These are phyloP conservation scores for Penicillium cosmopolitanum DNA, from an alignment of 495 filamentous ascomycete species.

Conservation along the genomic window DNA sequence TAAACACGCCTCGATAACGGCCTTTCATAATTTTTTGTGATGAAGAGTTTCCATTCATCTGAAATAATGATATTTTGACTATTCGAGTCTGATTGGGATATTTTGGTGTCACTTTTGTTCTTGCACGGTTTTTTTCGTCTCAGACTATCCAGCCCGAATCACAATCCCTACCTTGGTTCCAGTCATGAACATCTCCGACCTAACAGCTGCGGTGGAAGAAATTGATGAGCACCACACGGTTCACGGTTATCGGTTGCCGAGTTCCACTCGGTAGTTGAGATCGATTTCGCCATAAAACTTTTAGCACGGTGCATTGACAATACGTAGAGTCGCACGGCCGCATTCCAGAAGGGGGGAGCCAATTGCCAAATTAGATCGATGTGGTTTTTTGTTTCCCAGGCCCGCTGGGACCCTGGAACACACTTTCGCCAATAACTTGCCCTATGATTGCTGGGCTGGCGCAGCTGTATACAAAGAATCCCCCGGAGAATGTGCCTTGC, in stretches of 20 bases:
- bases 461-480: constrained; percentile 8
- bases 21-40: no score
- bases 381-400: background rate
- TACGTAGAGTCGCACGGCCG: constrained; percentile 15
- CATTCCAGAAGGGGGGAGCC: constrained; percentile 18
- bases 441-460: background rate
- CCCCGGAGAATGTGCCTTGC: constrained; percentile 26
- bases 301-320: constrained; percentile 3
- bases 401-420: background rate
- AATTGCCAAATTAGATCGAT: background rate
- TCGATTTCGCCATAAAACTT: background rate
- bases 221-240: constrained; percentile 3
- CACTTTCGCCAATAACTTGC: background rate
- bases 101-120: no score
- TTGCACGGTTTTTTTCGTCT: no score
- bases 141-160: no score
- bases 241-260: background rate
- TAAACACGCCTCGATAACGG: no score
- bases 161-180: no score
- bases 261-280: background rate
- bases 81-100: no score
- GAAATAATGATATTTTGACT: no score
- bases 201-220: background rate
- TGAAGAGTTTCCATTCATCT: no score
- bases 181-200: background rate